A percentile compares a stretch with the other conserved stretches of the same genome.
These are phyloP conservation scores for Aspergillus pseudoviridinutans DNA, from an alignment of 2,329 filamentous ascomycete species.

Conservation along the genomic window DNA sequence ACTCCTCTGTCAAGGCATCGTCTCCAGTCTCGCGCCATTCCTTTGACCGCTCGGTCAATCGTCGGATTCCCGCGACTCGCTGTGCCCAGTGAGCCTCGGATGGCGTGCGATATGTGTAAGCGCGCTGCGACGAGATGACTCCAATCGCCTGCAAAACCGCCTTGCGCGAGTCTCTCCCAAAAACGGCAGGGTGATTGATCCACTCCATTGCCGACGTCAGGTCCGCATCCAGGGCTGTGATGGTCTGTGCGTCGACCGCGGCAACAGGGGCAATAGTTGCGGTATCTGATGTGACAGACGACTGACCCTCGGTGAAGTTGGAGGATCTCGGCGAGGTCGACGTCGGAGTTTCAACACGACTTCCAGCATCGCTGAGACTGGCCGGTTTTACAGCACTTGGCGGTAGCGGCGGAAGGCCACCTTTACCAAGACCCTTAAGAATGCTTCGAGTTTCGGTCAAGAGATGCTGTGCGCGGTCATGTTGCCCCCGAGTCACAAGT, in stretches of 20 bases:
- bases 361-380: constrained; percentile 40
- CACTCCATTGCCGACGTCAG: constrained; percentile 88
- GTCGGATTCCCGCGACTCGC: constrained; percentile 74
- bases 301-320: constrained; percentile 30
- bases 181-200: constrained; percentile 96
- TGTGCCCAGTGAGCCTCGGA: constrained; percentile 87
- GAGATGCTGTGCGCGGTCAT: constrained; percentile 88
- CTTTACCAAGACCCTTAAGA: constrained; percentile 91
- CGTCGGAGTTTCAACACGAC: constrained; percentile 34
- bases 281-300: constrained; percentile 36
- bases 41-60: constrained; percentile 74
- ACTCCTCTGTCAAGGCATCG: constrained; percentile 61
- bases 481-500: constrained; percentile 83
- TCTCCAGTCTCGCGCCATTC: constrained; percentile 88
- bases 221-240: constrained; percentile 84
- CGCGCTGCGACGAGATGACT: constrained; percentile 90
- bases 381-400: constrained; percentile 44
- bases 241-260: constrained; percentile 79
- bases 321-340: constrained; percentile 38
- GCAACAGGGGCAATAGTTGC: constrained; percentile 53
- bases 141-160: constrained; percentile 94
- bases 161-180: constrained; percentile 89
- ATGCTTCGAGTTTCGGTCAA: constrained; percentile 92
- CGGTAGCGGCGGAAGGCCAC: constrained; percentile 84
- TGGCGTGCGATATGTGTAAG: constrained; percentile 86